phyloP scores from a whole-genome alignment of 371 early-diverging fungal species.

The Umbelopsis sp. region DNA sequence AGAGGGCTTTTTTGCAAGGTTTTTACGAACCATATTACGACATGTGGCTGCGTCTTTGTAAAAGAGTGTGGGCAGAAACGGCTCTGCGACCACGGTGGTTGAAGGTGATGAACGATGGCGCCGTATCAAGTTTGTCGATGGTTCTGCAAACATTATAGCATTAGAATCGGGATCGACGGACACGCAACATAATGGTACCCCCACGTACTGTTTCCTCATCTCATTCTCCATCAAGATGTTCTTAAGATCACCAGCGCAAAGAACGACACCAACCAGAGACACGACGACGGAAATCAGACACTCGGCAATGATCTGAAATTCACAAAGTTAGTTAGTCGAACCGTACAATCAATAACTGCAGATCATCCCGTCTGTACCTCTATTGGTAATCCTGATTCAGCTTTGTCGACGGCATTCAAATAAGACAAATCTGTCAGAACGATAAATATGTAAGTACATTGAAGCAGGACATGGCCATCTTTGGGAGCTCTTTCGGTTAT shows the following conservation, averaged over 20 bases:
- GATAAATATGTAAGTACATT: neutral
- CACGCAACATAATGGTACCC: neutral
- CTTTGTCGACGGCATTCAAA: conserved; percentile 65
- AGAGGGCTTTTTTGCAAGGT: conserved; percentile 9
- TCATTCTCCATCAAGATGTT: conserved; percentile 64
- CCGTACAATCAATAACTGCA: neutral
- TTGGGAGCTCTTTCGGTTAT: too few species aligned
- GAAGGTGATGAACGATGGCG: conserved; percentile 66
- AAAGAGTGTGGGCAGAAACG: conserved; percentile 37
- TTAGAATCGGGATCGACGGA: neutral
- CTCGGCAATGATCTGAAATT: conserved; percentile 39
- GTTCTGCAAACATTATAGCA: conserved; percentile 42
- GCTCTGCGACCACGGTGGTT: conserved; percentile 59
- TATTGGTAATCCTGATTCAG: conserved; percentile 54
- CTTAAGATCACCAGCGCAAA: conserved; percentile 63
- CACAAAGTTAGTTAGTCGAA: neutral
- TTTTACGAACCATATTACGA: neutral
- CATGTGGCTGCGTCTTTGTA: conserved; percentile 27
- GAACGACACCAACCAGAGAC: conserved; percentile 41
- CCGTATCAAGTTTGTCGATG: conserved; percentile 68
- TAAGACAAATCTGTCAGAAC: conserved; percentile 62
- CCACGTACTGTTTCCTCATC: conserved; percentile 64
- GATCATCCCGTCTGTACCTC: conserved; percentile 49
- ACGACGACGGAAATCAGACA: conserved; percentile 45
- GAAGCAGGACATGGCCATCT: neutral